These are phyloP conservation scores for Suhomyces atakaporum DNA, from an alignment of 1,139 yeast genomes.

Conservation along the genomic window DNA sequence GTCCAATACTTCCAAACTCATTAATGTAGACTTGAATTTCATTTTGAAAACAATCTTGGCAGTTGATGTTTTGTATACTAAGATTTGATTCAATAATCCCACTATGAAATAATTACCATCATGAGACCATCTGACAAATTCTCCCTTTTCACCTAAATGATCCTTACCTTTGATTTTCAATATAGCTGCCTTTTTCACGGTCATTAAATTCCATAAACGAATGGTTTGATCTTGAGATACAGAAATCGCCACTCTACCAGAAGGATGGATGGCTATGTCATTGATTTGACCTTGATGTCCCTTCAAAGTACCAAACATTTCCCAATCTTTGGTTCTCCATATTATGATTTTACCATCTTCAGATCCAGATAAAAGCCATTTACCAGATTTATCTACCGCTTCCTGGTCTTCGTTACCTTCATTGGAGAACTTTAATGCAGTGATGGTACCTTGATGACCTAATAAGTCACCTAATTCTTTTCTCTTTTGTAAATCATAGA, in stretches of 20 bases:
- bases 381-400: slow-evolving; percentile 51
- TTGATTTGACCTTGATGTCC: slow-evolving; percentile 80
- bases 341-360: slow-evolving; percentile 88
- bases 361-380: slow-evolving; percentile 88
- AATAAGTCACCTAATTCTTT: slow-evolving; percentile 89
- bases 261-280: slow-evolving; percentile 86
- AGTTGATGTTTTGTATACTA: slow-evolving; percentile 64
- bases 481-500: slow-evolving; percentile 90
- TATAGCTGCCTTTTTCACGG: slow-evolving; percentile 91
- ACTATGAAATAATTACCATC: slow-evolving; percentile 73
- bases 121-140: slow-evolving; percentile 62
- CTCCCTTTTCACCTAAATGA: slow-evolving; percentile 65
- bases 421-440: slow-evolving; percentile 69
- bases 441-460: slow-evolving; percentile 88
- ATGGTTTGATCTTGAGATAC: slow-evolving; percentile 84
- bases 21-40: slow-evolving; percentile 57
- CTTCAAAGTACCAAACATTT: slow-evolving; percentile 79
- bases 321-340: slow-evolving; percentile 99
- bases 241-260: slow-evolving; percentile 89
- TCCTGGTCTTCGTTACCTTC: slow-evolving; percentile 31
- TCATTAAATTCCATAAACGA: slow-evolving; percentile 94
- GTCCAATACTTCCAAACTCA: slow-evolving; percentile 60
- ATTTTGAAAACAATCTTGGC: slow-evolving; percentile 59
- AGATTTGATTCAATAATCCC: slow-evolving; percentile 65
- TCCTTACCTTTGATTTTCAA: slow-evolving; percentile 71